phyloP scores from a whole-genome alignment of 73 alveolate species.

The Paramecium pentaurelia region DNA sequence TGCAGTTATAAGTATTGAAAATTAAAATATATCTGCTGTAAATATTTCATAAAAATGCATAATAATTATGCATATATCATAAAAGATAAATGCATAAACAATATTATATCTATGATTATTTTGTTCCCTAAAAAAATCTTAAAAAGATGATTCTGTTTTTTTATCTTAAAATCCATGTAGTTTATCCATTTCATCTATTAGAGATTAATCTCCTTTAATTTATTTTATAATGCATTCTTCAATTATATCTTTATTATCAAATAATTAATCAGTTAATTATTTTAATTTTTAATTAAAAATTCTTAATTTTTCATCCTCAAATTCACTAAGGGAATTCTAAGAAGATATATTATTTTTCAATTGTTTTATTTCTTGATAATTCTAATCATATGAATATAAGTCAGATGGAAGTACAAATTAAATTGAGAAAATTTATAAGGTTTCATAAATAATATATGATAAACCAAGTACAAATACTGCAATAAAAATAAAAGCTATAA shows the following conservation, averaged over 20 bases:
- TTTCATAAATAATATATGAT: background rate
- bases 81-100: background rate
- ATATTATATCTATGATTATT: background rate
- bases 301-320: background rate
- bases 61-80: background rate
- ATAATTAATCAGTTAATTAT: background rate
- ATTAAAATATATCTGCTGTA: background rate
- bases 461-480: background rate
- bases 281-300: background rate
- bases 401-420: background rate
- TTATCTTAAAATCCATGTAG: background rate
- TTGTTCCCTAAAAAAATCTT: background rate
- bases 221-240: background rate
- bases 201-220: constrained; percentile 2
- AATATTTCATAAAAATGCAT: background rate
- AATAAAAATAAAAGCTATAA: background rate
- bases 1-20: background rate
- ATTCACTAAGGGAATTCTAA: background rate
- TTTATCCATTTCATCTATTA: background rate
- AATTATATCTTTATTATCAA: constrained; percentile 10
- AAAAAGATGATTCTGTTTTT: background rate
- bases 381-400: background rate
- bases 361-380: background rate
- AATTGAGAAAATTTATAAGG: background rate
- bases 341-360: background rate